Evolutionary conservation across 2,329 filamentous ascomycete species (phyloP), one percentile per base, ranked within the genome.

Genomic region (Sporothrix globosa): DNA sequence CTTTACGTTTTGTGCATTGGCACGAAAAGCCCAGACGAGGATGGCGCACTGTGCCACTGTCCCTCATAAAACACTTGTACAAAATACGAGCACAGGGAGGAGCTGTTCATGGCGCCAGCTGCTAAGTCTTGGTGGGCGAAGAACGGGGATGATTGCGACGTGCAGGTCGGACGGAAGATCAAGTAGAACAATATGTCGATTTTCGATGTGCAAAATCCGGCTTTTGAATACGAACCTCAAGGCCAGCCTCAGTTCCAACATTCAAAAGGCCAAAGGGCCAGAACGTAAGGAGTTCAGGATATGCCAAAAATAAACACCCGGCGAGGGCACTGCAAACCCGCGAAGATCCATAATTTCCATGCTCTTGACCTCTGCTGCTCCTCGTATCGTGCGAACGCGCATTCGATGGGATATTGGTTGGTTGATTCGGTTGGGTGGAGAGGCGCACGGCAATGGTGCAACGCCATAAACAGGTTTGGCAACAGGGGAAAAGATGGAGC

Each of bases 391-490:
- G 41, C 9, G 41, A 44, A 4, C 41, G 41, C 14, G 44, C 44
- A 27, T 48, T 34, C 44, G 61, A 50, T 21, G 13, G 13, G 24
- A 30, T 9, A 39, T 34, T 30, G 41, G 41, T 19, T 48, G 60
- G 60, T 30, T 30, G 21, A 41, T 13, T 2, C 6, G 41, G 41
- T 34, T 30, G 58, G 58, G 46, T 46, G n/a, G 58, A 63, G 39
- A 41, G 60, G 41, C 44, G 41, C 44, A 48, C 44, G 58, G 58
- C 58, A 63, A 63, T 63, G n/a, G 58, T 63, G 58, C 39, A 63
- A 63, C 39, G 58, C 39, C 21, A 63, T 27, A 65, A 65, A 50
- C 61, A 48, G 61, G 61, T 65, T 65, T 65, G 61, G 24, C 61
- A 50, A 50, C 21, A 50, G 61, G 27, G 61, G 44, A 65, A 50